These are phyloP conservation scores for Candida suzukii DNA, from an alignment of 805 yeast genomes.

Conservation along the genomic window DNA sequence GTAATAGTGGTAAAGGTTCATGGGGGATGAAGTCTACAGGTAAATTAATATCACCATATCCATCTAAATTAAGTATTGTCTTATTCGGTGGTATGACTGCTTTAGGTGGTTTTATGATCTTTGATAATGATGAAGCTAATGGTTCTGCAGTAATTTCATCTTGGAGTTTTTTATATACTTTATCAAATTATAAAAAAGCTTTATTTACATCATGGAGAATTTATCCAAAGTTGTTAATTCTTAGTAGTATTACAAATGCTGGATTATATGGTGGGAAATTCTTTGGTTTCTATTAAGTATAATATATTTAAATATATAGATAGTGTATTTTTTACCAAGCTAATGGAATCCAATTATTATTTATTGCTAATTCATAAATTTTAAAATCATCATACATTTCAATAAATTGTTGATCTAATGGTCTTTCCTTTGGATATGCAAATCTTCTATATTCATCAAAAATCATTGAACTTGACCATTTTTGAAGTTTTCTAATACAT, in stretches of 20 bases:
- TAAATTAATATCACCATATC: constrained; percentile 17
- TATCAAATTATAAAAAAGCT: constrained; percentile 63
- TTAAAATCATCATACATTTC: constrained; percentile 75
- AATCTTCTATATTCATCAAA: constrained; percentile 93
- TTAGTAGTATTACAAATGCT: constrained; percentile 56
- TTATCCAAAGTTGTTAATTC: constrained; percentile 53
- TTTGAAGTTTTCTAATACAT: constrained; percentile 78
- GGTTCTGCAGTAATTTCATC: constrained; percentile 79
- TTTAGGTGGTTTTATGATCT: constrained; percentile 66
- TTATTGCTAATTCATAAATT: constrained; percentile 46
- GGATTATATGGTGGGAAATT: constrained; percentile 65
- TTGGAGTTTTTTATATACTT: constrained; percentile 69
- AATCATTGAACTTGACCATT: constrained; percentile 90
- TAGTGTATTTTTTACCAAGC: constrained; percentile 46
- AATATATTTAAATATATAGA: not conserved
- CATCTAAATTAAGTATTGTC: constrained; percentile 20
- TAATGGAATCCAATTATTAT: constrained; percentile 58
- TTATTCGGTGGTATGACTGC: constrained; percentile 58
- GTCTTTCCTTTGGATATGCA: constrained; percentile 92
- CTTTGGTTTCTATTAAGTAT: constrained; percentile 30
- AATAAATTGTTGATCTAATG: constrained; percentile 92
- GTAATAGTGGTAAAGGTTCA: constrained; percentile 5
- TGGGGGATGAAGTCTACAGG: constrained; percentile 6
- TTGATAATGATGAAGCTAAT: constrained; percentile 68
- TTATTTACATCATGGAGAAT: constrained; percentile 47